Evolutionary conservation across 352 stramenopile species (phyloP).

Genomic region (Phytophthora fragariae): DNA sequence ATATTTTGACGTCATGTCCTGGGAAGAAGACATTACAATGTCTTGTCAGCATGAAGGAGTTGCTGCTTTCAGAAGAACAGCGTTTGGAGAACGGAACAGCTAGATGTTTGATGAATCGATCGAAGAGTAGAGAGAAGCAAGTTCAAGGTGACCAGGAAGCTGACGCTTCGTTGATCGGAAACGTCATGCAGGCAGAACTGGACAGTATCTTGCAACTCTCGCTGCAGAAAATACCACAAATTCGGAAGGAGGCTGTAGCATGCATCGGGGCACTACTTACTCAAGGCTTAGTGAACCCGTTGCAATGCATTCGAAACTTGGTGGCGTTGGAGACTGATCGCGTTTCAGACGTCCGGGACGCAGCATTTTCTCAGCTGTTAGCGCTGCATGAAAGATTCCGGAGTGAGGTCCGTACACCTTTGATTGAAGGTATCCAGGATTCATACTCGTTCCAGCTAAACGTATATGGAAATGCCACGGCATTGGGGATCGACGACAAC

Average conservation of each 20-base stretch:
- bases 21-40: constrained; percentile 74
- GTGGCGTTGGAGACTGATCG: constrained; percentile 86
- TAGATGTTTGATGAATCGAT: constrained; percentile 48
- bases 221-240: constrained; percentile 59
- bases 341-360: constrained; percentile 66
- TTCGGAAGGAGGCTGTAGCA: constrained; percentile 73
- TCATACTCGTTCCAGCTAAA: constrained; percentile 77
- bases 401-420: constrained; percentile 56
- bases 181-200: constrained; percentile 88
- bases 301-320: constrained; percentile 80
- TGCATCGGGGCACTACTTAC: constrained; percentile 76
- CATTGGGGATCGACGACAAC: constrained; percentile 71
- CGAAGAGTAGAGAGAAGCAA: constrained; percentile 77
- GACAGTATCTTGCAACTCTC: constrained; percentile 64
- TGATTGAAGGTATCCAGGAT: constrained; percentile 66
- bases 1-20: constrained; percentile 46
- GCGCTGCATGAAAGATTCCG: constrained; percentile 68
- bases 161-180: constrained; percentile 85
- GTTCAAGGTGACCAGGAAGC: constrained; percentile 89
- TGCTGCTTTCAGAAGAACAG: constrained; percentile 75
- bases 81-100: constrained; percentile 66
- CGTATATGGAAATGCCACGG: constrained; percentile 56
- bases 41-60: constrained; percentile 75
- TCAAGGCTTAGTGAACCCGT: constrained; percentile 80
- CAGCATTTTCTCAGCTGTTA: constrained; percentile 71